phyloP scores from a whole-genome alignment of 176 grass and related monocot genomes.

The Pontederia paniculata region DNA sequence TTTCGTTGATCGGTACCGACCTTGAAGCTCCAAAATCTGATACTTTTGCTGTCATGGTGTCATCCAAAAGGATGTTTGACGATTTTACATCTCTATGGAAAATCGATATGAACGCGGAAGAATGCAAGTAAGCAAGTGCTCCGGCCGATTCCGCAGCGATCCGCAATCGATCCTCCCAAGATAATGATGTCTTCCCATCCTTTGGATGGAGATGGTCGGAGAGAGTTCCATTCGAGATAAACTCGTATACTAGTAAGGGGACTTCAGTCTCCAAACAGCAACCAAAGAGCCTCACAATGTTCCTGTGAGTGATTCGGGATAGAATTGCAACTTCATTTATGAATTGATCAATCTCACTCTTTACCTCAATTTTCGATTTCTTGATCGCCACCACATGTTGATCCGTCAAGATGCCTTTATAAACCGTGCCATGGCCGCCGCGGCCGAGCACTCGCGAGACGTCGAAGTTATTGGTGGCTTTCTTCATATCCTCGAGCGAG shows the following conservation, averaged over 20 bases:
- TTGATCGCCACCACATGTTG: slow-evolving; percentile 38
- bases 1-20: slow-evolving; percentile 31
- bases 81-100: slow-evolving; percentile 49
- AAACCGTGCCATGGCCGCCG: slow-evolving; percentile 37
- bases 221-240: slow-evolving; percentile 50
- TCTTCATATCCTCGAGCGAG: slow-evolving; percentile 30
- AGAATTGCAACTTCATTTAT: slow-evolving; percentile 54
- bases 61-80: slow-evolving; percentile 44
- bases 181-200: background rate
- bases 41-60: slow-evolving; percentile 34
- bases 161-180: slow-evolving; percentile 35
- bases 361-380: slow-evolving; percentile 38
- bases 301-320: slow-evolving; percentile 46
- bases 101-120: slow-evolving; percentile 21
- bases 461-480: slow-evolving; percentile 46
- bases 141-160: slow-evolving; percentile 32
- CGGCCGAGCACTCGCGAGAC: slow-evolving; percentile 20
- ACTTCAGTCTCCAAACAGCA: slow-evolving; percentile 54
- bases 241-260: slow-evolving; percentile 42
- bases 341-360: slow-evolving; percentile 44
- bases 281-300: slow-evolving; percentile 41
- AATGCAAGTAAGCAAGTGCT: slow-evolving; percentile 43
- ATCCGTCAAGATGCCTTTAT: slow-evolving; percentile 34
- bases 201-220: slow-evolving; percentile 28
- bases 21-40: slow-evolving; percentile 50